Percentiles rank a stretch among this genome's conserved stretches.
Evolutionary conservation across 148 eudicot species (phyloP).

Genomic region (Spergularia marina): DNA sequence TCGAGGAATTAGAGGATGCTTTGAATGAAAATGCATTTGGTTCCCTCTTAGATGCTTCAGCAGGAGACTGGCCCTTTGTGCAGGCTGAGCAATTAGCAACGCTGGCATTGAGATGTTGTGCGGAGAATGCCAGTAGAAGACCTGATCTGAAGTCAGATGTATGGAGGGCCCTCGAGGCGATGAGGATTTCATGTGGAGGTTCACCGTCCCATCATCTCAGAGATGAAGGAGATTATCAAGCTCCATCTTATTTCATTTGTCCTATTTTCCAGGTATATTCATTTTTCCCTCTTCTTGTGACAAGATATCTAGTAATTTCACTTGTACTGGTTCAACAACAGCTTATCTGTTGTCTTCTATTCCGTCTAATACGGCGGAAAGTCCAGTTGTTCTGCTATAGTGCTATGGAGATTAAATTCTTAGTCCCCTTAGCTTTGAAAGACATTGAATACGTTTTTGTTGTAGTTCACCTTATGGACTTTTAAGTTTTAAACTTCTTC

Average conservation of each 20-base stretch:
- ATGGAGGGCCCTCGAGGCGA: constrained; percentile 69
- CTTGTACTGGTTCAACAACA: background rate
- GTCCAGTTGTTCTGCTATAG: background rate
- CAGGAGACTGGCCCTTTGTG: constrained; percentile 89
- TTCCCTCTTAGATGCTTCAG: constrained; percentile 62
- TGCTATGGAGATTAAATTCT: background rate
- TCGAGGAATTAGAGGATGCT: constrained; percentile 50
- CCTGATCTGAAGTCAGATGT: constrained; percentile 70
- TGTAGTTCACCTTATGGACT: background rate
- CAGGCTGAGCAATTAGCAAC: constrained; percentile 79
- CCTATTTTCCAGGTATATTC: constrained; percentile 73
- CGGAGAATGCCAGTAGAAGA: constrained; percentile 33
- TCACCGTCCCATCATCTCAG: constrained; percentile 31
- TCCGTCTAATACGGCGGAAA: background rate
- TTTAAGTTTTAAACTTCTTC: background rate
- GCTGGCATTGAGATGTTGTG: constrained; percentile 64
- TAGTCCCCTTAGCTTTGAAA: background rate
- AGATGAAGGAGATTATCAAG: constrained; percentile 42
- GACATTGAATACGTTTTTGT: no score
- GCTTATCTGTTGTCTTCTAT: background rate
- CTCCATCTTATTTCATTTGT: constrained; percentile 74
- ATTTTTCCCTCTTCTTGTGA: background rate
- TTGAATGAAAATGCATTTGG: constrained; percentile 46
- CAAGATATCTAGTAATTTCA: no score
- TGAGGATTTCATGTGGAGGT: constrained; percentile 49